Percentiles rank a stretch among this genome's conserved stretches.
Conservation (phyloP, 2,329 filamentous ascomycete genomes). For the Trichoderma guizhouense region DNA sequence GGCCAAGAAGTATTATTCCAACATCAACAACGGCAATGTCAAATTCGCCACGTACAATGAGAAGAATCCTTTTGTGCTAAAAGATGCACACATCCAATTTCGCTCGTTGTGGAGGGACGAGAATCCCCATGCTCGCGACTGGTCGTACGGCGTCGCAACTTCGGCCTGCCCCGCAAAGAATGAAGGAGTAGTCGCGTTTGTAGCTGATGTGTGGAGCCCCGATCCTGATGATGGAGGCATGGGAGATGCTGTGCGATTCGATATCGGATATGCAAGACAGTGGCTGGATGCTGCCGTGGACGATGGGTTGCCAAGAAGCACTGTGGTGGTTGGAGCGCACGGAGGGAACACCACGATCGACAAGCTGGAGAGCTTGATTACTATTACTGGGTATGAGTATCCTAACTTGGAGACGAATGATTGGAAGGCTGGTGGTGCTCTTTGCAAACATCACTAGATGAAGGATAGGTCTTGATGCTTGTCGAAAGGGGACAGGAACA, state of each 20-base stretch:
- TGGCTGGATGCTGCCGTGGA: constrained; percentile 31
- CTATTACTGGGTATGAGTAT: neutral
- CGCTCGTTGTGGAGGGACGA: neutral
- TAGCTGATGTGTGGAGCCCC: neutral
- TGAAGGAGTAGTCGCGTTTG: neutral
- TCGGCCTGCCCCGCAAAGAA: neutral
- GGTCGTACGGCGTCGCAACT: neutral
- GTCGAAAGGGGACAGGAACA: neutral
- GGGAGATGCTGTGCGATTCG: constrained; percentile 3
- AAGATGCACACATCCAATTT: neutral
- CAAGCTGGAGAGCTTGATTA: neutral
- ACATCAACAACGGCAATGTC: neutral
- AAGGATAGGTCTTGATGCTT: neutral
- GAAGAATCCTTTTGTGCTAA: neutral
- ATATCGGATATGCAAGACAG: constrained; percentile 20
- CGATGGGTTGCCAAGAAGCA: neutral
- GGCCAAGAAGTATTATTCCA: neutral
- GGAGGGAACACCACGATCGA: neutral
- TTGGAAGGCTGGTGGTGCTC: neutral
- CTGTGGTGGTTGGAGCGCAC: neutral
- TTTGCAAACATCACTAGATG: neutral
- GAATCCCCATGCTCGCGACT: neutral
- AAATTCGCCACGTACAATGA: neutral
- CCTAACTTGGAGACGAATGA: neutral
- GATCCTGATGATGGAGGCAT: neutral